phyloP scores from a whole-genome alignment of 2,329 filamentous ascomycete genomes.

The Annulohypoxylon truncatum region DNA sequence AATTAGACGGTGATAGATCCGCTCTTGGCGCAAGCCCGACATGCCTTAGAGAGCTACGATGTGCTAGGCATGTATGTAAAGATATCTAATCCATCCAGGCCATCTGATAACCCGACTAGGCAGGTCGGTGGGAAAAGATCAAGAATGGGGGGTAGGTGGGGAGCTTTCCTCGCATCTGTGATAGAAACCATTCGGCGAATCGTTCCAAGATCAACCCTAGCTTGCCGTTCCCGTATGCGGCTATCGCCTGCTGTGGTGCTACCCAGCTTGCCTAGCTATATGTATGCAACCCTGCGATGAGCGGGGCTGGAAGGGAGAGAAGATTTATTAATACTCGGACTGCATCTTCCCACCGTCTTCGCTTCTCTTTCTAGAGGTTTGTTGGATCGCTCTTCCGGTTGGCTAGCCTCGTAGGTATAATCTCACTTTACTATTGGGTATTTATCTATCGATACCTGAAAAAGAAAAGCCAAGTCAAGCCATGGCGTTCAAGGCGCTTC shows the following conservation, averaged over 20 bases:
- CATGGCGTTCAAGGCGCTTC: conserved; percentile 55
- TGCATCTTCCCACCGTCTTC: conserved; percentile 16
- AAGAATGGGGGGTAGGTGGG: conserved; percentile 11
- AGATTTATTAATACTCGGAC: conserved; percentile 22
- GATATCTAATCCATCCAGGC: conserved; percentile 6
- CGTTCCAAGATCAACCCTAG: conserved; percentile 5
- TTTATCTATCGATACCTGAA: neutral
- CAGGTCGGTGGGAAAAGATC: conserved; percentile 22
- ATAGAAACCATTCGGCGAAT: neutral
- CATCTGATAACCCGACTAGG: conserved; percentile 29
- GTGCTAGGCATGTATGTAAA: neutral
- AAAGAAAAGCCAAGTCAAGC: conserved; percentile 32
- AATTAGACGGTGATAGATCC: conserved; percentile 25
- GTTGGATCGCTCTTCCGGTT: conserved; percentile 5
- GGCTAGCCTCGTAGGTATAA: neutral
- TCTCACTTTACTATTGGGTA: neutral
- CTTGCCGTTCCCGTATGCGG: conserved; percentile 26
- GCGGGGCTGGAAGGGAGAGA: conserved; percentile 20
- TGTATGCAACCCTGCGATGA: conserved; percentile 29
- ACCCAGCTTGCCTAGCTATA: conserved; percentile 9
- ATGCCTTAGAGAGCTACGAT: neutral
- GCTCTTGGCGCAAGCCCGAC: conserved; percentile 20
- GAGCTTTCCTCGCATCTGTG: neutral
- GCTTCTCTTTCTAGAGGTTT: conserved; percentile 4
- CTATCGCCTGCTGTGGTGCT: conserved; percentile 16